phyloP scores from a whole-genome alignment of 768 basidiomycete species.

The Termitomyces heimii region DNA sequence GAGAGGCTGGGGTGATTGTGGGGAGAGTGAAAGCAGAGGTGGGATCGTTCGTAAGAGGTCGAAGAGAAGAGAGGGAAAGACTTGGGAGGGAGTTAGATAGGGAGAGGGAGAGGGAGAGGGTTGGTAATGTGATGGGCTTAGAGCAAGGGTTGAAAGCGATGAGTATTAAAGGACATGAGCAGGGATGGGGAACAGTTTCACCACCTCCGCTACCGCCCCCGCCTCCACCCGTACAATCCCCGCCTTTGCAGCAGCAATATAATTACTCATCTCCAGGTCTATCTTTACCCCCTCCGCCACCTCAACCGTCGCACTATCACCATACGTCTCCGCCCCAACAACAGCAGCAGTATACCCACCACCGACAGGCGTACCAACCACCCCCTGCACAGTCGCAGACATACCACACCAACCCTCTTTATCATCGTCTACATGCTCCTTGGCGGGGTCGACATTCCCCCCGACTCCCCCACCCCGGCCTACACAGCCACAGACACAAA shows the following conservation, averaged over 20 bases:
- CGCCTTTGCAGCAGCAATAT: constrained; percentile 10
- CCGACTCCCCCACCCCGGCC: constrained; percentile 12
- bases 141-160: constrained; percentile 9
- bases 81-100: constrained; percentile 67
- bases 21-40: constrained; percentile 52
- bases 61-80: constrained; percentile 65
- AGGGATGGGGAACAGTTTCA: constrained; percentile 13
- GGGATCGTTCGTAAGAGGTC: constrained; percentile 53
- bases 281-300: constrained; percentile 17
- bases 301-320: constrained; percentile 15
- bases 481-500: constrained; percentile 15
- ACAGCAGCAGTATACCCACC: constrained; percentile 10
- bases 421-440: constrained; percentile 13
- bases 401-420: constrained; percentile 14
- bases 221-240: constrained; percentile 3
- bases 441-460: neutral
- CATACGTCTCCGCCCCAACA: constrained; percentile 13
- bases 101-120: constrained; percentile 52
- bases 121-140: constrained; percentile 12
- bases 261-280: constrained; percentile 8
- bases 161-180: constrained; percentile 10
- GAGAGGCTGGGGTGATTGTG: constrained; percentile 64
- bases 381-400: neutral
- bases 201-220: constrained; percentile 15
- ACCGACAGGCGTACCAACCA: neutral